Percentiles rank a stretch among this genome's conserved stretches.
Evolutionary conservation across 441 rosid genomes (phyloP).

Genomic region (Pelargonium myrrhifolium): DNA sequence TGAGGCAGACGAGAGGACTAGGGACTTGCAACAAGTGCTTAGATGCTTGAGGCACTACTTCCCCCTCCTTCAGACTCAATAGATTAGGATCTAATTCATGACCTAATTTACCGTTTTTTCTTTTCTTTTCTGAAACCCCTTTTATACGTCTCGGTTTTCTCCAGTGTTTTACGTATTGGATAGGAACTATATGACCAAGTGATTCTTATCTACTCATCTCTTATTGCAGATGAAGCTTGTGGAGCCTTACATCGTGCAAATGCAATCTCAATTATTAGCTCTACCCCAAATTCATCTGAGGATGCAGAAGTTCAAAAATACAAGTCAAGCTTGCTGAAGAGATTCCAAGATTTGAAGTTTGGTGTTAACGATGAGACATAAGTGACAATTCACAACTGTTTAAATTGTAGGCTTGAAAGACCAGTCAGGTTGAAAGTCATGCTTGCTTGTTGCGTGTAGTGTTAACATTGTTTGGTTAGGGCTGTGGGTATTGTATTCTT

Average conservation of each 20-base stretch:
- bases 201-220: slow-evolving; percentile 3
- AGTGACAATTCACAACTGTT: background rate
- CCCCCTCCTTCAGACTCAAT: too few relatives aligned
- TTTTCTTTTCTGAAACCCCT: background rate
- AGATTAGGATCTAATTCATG: background rate
- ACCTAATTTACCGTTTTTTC: background rate
- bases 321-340: slow-evolving; percentile 56
- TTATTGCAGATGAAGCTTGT: slow-evolving; percentile 62
- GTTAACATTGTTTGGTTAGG: background rate
- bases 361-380: background rate
- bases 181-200: background rate
- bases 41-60: too few relatives aligned
- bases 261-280: slow-evolving; percentile 43
- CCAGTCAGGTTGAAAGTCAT: background rate
- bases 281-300: slow-evolving; percentile 44
- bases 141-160: background rate
- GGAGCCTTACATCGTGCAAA: slow-evolving; percentile 54
- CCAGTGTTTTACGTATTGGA: background rate
- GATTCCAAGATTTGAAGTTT: slow-evolving; percentile 49
- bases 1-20: too few relatives aligned
- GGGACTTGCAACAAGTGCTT: background rate
- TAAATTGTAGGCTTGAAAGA: background rate
- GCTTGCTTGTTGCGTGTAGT: background rate
- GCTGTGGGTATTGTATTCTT: background rate
- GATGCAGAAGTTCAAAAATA: slow-evolving; percentile 47